Conservation (phyloP, 176 grass and related monocot genomes). For the Zea luxurians region DNA sequence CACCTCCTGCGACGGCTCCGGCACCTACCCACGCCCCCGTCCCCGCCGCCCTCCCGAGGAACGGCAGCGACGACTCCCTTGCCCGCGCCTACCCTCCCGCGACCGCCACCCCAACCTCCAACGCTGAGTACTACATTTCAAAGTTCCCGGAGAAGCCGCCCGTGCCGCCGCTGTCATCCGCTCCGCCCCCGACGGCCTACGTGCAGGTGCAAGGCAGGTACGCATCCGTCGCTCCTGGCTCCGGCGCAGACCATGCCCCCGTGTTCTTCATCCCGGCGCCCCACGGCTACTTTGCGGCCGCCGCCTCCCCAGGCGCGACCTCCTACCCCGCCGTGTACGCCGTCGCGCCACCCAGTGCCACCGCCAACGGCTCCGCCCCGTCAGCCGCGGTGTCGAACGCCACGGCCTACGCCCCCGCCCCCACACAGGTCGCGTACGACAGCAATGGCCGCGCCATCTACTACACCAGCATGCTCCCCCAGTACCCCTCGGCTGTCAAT, state of each 20-base stretch:
- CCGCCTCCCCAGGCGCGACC: constrained; percentile 38
- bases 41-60: constrained; percentile 42
- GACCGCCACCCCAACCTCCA: constrained; percentile 19
- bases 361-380: constrained; percentile 25
- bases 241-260: constrained; percentile 48
- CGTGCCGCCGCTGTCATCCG: constrained; percentile 32
- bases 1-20: constrained; percentile 8
- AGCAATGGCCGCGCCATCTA: constrained; percentile 74
- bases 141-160: constrained; percentile 65
- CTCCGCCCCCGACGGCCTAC: constrained; percentile 49
- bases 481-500: constrained; percentile 53
- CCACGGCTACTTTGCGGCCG: constrained; percentile 61
- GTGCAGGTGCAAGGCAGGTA: constrained; percentile 50
- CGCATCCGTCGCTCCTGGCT: constrained; percentile 53
- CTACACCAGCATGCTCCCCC: constrained; percentile 73
- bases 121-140: constrained; percentile 51
- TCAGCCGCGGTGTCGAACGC: constrained; percentile 25
- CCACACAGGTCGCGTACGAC: constrained; percentile 61
- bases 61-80: constrained; percentile 72
- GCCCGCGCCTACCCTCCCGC: constrained; percentile 51
- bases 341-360: constrained; percentile 47
- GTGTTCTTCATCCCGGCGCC: constrained; percentile 61
- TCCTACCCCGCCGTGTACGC: constrained; percentile 48
- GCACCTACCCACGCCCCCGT: not conserved
- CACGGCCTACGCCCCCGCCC: constrained; percentile 36